Percentiles rank a stretch among this genome's conserved stretches.
These are phyloP conservation scores for Leucosporidium yakuticum DNA, from an alignment of 768 basidiomycete genomes.

Conservation along the genomic window DNA sequence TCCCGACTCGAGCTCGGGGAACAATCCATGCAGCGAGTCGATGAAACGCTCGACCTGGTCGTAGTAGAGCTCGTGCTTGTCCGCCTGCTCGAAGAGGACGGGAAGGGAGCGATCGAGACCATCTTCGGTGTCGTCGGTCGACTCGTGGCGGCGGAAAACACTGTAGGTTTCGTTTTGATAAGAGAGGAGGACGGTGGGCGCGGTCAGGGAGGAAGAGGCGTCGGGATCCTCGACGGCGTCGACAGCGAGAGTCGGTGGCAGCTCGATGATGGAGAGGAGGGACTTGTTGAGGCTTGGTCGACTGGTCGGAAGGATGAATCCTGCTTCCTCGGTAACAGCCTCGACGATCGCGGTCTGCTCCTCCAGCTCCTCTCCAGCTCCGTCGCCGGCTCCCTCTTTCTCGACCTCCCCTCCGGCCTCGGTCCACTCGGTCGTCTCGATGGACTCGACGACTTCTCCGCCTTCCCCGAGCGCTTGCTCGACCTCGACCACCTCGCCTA, in stretches of 20 bases:
- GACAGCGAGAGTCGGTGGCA: background rate
- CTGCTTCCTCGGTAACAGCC: background rate
- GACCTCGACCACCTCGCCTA: too few relatives aligned
- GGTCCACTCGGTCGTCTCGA: background rate
- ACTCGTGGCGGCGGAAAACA: conserved; percentile 17
- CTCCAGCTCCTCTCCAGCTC: background rate
- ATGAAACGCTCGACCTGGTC: conserved; percentile 27
- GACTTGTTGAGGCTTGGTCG: conserved; percentile 9
- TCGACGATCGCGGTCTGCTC: background rate
- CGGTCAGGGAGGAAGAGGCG: background rate
- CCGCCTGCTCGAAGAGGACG: conserved; percentile 13
- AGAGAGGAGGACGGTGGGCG: conserved; percentile 16
- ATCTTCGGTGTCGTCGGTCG: background rate
- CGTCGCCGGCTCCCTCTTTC: too few relatives aligned
- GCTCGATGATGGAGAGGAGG: conserved; percentile 8
- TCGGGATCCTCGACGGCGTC: conserved; percentile 2
- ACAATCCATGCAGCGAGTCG: conserved; percentile 19
- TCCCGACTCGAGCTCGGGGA: conserved; percentile 17
- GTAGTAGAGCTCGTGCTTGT: conserved; percentile 34
- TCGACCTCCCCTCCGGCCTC: background rate
- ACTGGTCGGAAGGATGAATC: too few relatives aligned
- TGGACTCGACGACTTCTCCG: background rate
- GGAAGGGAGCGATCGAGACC: background rate
- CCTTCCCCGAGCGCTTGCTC: background rate
- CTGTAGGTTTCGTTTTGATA: conserved; percentile 14